These are phyloP conservation scores for Voacanga thouarsii DNA, from an alignment of 257 asterid genomes.

Conservation along the genomic window DNA sequence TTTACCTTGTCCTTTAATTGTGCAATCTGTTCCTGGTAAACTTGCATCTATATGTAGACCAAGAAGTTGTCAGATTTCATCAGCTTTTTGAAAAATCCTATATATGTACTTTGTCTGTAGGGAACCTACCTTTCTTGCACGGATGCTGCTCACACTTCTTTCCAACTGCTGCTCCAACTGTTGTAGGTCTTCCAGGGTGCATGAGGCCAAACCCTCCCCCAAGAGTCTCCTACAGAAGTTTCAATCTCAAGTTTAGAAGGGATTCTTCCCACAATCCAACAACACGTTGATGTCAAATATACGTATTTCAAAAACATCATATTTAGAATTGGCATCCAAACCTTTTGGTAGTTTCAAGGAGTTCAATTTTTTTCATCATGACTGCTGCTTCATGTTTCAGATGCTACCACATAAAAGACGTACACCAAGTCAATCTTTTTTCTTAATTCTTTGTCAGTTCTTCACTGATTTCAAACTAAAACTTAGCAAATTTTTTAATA, in stretches of 20 bases:
- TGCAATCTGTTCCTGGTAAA: slow-evolving; percentile 68
- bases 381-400: slow-evolving; percentile 65
- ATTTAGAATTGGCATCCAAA: slow-evolving; percentile 13
- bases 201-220: slow-evolving; percentile 71
- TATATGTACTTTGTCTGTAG: too few species aligned
- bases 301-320: background rate
- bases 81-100: background rate
- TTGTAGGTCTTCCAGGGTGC: slow-evolving; percentile 70
- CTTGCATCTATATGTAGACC: slow-evolving; percentile 52
- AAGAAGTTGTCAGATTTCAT: background rate
- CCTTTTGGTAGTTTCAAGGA: slow-evolving; percentile 76
- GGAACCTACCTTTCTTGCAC: slow-evolving; percentile 65
- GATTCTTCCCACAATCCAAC: background rate
- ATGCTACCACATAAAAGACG: slow-evolving; percentile 28
- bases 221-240: slow-evolving; percentile 52
- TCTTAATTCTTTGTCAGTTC: background rate
- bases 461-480: background rate
- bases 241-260: background rate
- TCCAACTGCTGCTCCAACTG: slow-evolving; percentile 79
- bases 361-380: slow-evolving; percentile 76
- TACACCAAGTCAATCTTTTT: background rate
- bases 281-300: background rate
- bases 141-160: slow-evolving; percentile 57
- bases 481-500: background rate
- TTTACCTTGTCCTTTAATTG: slow-evolving; percentile 74